phyloP scores from a whole-genome alignment of 371 early-diverging fungal species.

The Aphelidium insulamus region DNA sequence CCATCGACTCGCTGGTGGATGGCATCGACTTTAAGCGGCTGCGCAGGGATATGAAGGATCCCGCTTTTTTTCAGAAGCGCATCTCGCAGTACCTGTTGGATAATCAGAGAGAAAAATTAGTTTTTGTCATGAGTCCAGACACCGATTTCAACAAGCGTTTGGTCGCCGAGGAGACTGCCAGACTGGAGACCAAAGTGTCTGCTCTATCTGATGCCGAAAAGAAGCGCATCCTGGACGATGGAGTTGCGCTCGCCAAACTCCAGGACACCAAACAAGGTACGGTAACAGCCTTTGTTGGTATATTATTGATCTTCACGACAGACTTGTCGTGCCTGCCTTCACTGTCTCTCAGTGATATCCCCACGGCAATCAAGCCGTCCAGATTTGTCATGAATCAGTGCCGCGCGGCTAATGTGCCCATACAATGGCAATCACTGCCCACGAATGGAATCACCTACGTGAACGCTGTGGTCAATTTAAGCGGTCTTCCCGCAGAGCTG shows the following conservation, averaged over 20 bases:
- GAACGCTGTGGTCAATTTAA: constrained; percentile 33
- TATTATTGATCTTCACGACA: constrained; percentile 1
- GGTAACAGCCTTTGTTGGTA: not conserved
- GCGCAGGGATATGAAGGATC: constrained; percentile 27
- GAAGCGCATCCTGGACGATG: constrained; percentile 27
- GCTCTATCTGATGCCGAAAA: constrained; percentile 32
- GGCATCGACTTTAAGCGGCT: constrained; percentile 54
- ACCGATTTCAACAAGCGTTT: constrained; percentile 29
- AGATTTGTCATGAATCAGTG: constrained; percentile 40
- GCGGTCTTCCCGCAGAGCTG: constrained; percentile 34
- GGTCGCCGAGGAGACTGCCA: constrained; percentile 29
- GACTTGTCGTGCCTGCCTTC: constrained; percentile 62
- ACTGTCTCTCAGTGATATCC: constrained; percentile 46
- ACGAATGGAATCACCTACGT: constrained; percentile 90
- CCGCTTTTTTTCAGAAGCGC: constrained; percentile 39
- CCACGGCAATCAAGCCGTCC: constrained; percentile 25
- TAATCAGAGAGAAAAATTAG: constrained; percentile 52
- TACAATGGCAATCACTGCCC: constrained; percentile 51
- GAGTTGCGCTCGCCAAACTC: constrained; percentile 27
- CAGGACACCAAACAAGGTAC: constrained; percentile 47
- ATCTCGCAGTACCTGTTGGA: constrained; percentile 51
- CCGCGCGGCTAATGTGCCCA: constrained; percentile 26
- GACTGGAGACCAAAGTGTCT: constrained; percentile 31
- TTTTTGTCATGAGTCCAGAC: constrained; percentile 61
- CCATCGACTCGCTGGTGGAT: constrained; percentile 56